phyloP scores from a whole-genome alignment of 139 green algal species.

The Chlorella sp. region DNA sequence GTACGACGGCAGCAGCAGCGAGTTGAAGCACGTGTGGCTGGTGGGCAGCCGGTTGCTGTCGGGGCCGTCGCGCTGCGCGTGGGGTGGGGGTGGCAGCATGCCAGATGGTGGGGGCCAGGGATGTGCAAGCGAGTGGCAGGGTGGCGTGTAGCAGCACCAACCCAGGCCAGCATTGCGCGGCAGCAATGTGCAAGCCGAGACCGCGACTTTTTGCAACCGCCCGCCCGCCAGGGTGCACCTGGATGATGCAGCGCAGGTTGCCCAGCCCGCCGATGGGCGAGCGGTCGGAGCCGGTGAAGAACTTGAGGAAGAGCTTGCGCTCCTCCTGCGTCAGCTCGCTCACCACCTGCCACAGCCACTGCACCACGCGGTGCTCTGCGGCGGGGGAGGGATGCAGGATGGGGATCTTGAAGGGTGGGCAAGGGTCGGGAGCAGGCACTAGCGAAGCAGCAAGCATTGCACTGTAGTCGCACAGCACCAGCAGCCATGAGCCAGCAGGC shows the following conservation, averaged over 20 bases:
- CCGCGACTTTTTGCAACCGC: too few species aligned
- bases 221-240: slow-evolving; percentile 17
- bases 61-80: slow-evolving; percentile 74
- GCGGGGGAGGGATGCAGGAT: neutral
- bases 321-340: slow-evolving; percentile 56
- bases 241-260: slow-evolving; percentile 83
- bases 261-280: slow-evolving; percentile 90
- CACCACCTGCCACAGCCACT: slow-evolving; percentile 89
- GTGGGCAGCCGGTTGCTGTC: slow-evolving; percentile 86
- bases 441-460: too few species aligned
- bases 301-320: slow-evolving; percentile 89
- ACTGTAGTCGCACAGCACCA: too few species aligned
- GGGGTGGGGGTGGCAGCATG: too few species aligned
- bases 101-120: too few species aligned
- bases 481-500: neutral
- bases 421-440: too few species aligned
- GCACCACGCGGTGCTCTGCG: slow-evolving; percentile 42
- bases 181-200: too few species aligned
- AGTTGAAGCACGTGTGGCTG: slow-evolving; percentile 94
- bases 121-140: too few species aligned
- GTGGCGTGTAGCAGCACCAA: too few species aligned
- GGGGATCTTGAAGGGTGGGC: too few species aligned
- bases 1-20: slow-evolving; percentile 91
- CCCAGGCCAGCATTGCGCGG: too few species aligned
- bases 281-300: slow-evolving; percentile 88